These are phyloP conservation scores for Hamamelis virginiana DNA, from an alignment of 164 flowering plant species.

Conservation along the genomic window DNA sequence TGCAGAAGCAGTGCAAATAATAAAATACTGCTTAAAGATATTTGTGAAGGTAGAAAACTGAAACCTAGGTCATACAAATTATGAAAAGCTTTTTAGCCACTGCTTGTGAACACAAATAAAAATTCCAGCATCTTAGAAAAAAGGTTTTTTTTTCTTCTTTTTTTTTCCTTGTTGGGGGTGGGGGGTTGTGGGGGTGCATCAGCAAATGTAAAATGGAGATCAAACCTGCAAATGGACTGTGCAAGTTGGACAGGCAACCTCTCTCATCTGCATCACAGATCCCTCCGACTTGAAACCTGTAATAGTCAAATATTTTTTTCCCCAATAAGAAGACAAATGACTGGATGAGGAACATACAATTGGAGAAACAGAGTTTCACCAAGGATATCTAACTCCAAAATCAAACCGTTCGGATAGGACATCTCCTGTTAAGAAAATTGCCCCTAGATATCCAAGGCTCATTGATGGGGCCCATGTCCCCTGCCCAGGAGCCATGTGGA, in stretches of 20 bases:
- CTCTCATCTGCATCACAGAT: slow-evolving; percentile 53
- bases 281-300: slow-evolving; percentile 49
- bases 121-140: not conserved
- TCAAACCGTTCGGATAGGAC: not conserved
- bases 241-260: slow-evolving; percentile 79
- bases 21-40: not conserved
- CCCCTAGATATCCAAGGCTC: not conserved
- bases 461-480: not conserved
- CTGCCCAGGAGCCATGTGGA: not conserved
- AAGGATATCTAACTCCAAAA: not conserved
- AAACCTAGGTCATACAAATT: not conserved
- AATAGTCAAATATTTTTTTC: not conserved
- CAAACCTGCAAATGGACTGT: slow-evolving; percentile 77
- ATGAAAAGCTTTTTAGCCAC: not conserved
- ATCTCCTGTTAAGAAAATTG: not conserved
- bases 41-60: too few relatives aligned
- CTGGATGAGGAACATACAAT: not conserved
- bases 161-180: too few relatives aligned
- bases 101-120: not conserved
- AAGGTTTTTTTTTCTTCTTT: too few relatives aligned
- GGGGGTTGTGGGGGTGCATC: too few relatives aligned
- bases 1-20: slow-evolving; percentile 15
- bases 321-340: not conserved
- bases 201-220: not conserved
- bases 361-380: not conserved